Evolutionary conservation across 345 rosid species (phyloP).

Genomic region (Geranium brycei): DNA sequence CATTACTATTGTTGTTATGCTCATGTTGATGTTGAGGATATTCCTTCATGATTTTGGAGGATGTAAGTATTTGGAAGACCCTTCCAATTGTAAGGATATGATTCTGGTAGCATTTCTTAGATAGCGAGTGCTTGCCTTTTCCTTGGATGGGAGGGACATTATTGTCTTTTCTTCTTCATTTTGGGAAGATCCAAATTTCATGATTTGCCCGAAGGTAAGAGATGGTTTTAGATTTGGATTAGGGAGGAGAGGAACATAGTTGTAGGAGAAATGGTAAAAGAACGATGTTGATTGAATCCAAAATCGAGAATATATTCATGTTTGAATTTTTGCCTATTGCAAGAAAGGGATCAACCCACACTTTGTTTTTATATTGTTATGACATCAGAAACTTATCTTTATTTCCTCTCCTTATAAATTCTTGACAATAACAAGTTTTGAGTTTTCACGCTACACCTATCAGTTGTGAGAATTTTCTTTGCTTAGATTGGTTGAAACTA

Average conservation of each 20-base stretch:
- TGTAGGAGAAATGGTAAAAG: background rate
- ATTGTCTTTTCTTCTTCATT: too few species aligned
- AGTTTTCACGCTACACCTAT: background rate
- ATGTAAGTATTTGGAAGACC: background rate
- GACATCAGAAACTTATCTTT: background rate
- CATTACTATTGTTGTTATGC: background rate
- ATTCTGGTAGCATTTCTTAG: background rate
- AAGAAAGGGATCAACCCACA: conserved; percentile 9
- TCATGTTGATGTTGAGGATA: background rate
- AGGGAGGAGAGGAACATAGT: background rate
- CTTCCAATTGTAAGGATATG: background rate
- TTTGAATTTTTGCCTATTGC: conserved; percentile 8
- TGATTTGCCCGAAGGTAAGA: background rate
- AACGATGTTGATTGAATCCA: conserved; percentile 14
- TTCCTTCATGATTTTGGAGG: background rate
- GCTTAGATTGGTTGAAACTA: background rate
- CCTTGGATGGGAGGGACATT: background rate
- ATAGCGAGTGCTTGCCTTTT: background rate
- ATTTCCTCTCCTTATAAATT: background rate
- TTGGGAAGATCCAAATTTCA: background rate
- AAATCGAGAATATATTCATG: conserved; percentile 28
- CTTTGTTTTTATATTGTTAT: background rate
- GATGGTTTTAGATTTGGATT: background rate
- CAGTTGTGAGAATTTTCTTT: background rate
- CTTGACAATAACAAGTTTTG: background rate